phyloP scores from a whole-genome alignment of 140 eudicot genomes.

The Oenanthe javanica region DNA sequence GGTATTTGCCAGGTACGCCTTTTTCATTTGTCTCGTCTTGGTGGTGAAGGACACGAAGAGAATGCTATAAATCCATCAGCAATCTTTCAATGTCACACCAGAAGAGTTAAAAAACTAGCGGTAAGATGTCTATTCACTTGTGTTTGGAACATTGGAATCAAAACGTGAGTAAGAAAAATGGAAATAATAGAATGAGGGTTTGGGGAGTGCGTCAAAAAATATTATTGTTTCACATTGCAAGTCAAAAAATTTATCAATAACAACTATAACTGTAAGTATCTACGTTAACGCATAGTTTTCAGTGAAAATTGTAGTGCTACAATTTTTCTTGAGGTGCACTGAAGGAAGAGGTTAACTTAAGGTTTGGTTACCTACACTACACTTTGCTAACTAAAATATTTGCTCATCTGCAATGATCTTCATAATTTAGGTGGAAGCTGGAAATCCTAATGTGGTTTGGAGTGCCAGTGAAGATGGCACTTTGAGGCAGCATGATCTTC shows the following conservation, averaged over 20 bases:
- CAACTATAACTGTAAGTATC: neutral
- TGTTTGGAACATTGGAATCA: neutral
- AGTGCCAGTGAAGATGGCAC: constrained; percentile 99
- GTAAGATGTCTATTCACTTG: constrained; percentile 35
- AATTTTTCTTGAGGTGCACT: neutral
- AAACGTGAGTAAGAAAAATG: neutral
- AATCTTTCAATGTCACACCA: constrained; percentile 76
- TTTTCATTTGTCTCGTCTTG: constrained; percentile 61
- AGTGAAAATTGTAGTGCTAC: neutral
- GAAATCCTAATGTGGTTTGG: constrained; percentile 94
- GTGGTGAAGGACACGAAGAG: constrained; percentile 40
- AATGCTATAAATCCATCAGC: constrained; percentile 52
- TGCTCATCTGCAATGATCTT: constrained; percentile 7
- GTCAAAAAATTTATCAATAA: neutral
- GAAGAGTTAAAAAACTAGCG: constrained; percentile 86
- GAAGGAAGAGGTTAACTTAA: neutral
- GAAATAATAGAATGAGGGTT: neutral
- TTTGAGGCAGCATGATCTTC: constrained; percentile 89
- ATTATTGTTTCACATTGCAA: neutral
- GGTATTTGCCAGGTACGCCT: constrained; percentile 61
- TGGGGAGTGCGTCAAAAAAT: neutral
- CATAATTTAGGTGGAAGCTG: constrained; percentile 75
- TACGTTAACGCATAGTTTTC: neutral
- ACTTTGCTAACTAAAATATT: neutral
- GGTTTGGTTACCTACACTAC: neutral